Base-by-base conservation (phyloP, 1,139 yeast genomes). In the Scheffersomyces lignicola region DNA sequence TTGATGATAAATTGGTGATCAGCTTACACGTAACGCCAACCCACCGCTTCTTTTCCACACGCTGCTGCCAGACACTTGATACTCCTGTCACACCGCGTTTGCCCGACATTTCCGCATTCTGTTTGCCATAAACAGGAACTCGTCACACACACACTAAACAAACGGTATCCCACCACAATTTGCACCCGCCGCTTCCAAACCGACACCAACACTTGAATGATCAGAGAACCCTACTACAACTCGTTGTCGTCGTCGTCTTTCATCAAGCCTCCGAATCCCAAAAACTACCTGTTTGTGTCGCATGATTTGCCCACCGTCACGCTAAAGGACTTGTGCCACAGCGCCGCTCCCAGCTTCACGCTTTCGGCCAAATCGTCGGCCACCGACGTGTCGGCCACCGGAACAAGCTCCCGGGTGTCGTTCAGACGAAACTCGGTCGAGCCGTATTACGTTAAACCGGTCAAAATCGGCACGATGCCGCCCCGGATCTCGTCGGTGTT, bases 211-310 rank as follows among this genome's bases (percentile, higher is more conserved):
- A 10, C 14, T 20, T 33, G 15, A 17, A 42, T 41, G 44, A 37
- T 36, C n/a, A 40, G 22, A 25, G 46, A 42, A 15, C 44, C 43
- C 3, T 40, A 41, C 29, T 42, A 39, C 30, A 28, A 15, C 22
- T 31, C 41, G 4, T 15, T 28, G 3, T 33, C 34, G 2, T 21
- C 38, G 3, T 17, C 36, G 14, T 36, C 42, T 7, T 23, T 26
- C 22, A 31, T 36, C 27, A 42, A 36, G 31, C 35, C 42, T 8
- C 25, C 37, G 3, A 37, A 37, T 24, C 7, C 18, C 15, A 37
- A 26, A 17, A 37, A 33, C 18, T 41, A 36, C 21, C 30, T 41
- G 6, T 26, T 34, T 16, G 10, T 32, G 9, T 21, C 37, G 4
- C 32, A 29, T 18, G 44, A 42, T 28, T 37, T 40, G 23, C 44